phyloP scores from a whole-genome alignment of 2,329 filamentous ascomycete genomes.

The Pseudogymnoascus sp. region DNA sequence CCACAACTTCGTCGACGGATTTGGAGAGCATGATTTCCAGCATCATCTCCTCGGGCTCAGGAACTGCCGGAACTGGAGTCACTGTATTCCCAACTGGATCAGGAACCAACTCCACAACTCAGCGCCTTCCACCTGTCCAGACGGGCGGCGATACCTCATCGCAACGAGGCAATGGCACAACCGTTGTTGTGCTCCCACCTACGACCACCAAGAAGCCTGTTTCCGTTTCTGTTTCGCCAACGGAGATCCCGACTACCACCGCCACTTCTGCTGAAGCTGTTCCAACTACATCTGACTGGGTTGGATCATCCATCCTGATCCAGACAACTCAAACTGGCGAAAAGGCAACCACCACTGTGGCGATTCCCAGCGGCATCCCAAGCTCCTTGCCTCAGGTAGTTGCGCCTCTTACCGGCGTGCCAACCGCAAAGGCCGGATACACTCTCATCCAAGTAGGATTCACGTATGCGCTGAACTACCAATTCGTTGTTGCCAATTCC shows the following conservation, averaged over 20 bases:
- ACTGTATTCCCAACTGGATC: neutral
- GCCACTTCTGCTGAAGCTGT: neutral
- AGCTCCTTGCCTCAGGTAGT: slow-evolving; percentile 67
- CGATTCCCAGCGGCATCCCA: slow-evolving; percentile 49
- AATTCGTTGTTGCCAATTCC: slow-evolving; percentile 65
- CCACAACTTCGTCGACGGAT: neutral
- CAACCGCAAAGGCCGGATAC: slow-evolving; percentile 48
- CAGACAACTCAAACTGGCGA: neutral
- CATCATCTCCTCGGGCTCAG: neutral
- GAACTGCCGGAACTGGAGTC: neutral
- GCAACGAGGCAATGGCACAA: neutral
- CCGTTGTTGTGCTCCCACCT: neutral
- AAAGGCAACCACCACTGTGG: neutral
- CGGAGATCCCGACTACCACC: neutral
- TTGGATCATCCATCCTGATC: slow-evolving; percentile 4
- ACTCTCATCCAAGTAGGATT: slow-evolving; percentile 80
- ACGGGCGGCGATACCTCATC: neutral
- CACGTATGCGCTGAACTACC: slow-evolving; percentile 70
- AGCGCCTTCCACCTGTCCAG: neutral
- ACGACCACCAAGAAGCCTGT: neutral
- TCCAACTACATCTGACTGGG: slow-evolving; percentile 1
- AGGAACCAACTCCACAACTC: neutral
- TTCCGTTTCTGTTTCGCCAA: neutral
- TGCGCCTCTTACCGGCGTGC: slow-evolving; percentile 55
- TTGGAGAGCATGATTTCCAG: neutral